Conservation (phyloP, 441 rosid species). For the Mallotus repandus region DNA sequence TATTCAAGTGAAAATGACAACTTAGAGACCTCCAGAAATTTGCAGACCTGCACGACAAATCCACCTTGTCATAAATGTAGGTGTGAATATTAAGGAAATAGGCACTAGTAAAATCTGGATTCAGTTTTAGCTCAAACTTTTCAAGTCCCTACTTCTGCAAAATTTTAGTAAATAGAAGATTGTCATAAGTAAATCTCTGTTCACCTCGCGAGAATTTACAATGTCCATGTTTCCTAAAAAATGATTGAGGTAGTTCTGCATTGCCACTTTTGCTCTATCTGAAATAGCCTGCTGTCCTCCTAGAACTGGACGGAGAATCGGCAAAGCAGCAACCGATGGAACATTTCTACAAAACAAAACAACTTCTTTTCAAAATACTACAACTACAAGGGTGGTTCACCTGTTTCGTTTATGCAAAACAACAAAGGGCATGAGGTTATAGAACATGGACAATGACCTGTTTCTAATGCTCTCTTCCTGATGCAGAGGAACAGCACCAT, state of each 20-base stretch:
- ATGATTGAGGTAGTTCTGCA: constrained; percentile 93
- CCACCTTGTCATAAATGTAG: constrained; percentile 21
- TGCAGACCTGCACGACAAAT: constrained; percentile 74
- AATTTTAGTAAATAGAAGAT: constrained; percentile 2
- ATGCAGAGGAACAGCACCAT: constrained; percentile 65
- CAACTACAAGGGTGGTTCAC: constrained; percentile 12
- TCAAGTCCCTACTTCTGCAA: neutral
- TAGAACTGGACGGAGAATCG: constrained; percentile 80
- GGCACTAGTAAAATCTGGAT: neutral
- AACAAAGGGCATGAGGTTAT: neutral
- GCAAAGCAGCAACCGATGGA: constrained; percentile 91
- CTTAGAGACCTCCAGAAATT: constrained; percentile 96
- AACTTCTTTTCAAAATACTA: constrained; percentile 16
- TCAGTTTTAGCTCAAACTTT: neutral
- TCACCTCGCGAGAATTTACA: constrained; percentile 90
- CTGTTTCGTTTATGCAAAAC: constrained; percentile 1
- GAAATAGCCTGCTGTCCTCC: constrained; percentile 89
- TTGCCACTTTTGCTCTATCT: constrained; percentile 90
- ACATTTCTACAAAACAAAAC: constrained; percentile 66
- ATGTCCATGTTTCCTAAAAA: constrained; percentile 95
- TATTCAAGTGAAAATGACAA: constrained; percentile 89
- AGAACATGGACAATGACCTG: constrained; percentile 43
- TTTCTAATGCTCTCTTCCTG: constrained; percentile 72
- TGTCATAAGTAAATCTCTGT: neutral
- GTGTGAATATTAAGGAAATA: constrained; percentile 1